phyloP scores from a whole-genome alignment of 179 eudicot genomes.

The Carnegiea gigantea region DNA sequence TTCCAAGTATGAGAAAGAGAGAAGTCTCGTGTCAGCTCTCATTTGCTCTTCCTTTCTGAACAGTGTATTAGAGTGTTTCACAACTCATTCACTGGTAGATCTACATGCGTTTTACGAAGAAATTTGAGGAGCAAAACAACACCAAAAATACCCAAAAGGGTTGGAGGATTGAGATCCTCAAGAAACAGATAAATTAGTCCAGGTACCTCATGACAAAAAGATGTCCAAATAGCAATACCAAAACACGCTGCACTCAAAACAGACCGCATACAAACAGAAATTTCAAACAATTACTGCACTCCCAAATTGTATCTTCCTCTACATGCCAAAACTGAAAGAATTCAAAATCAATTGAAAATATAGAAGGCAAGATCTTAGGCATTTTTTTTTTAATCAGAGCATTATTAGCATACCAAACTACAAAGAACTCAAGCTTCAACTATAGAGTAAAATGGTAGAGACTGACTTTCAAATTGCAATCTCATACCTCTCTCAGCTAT shows the following conservation, averaged over 20 bases:
- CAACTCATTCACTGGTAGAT: not conserved
- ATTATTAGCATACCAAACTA: constrained; percentile 49
- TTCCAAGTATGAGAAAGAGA: no score
- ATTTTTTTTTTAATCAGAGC: constrained; percentile 25
- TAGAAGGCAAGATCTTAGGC: constrained; percentile 29
- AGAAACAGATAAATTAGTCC: not conserved
- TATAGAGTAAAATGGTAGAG: constrained; percentile 28
- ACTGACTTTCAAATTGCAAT: constrained; percentile 39
- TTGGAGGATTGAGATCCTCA: not conserved
- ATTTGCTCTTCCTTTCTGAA: no score
- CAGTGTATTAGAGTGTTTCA: no score
- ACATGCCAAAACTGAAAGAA: constrained; percentile 33
- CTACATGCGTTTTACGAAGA: not conserved
- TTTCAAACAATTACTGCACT: constrained; percentile 26
- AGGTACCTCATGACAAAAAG: not conserved
- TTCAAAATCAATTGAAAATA: constrained; percentile 22
- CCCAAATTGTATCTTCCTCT: constrained; percentile 40
- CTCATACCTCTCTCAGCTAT: constrained; percentile 34
- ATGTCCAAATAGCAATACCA: constrained; percentile 3
- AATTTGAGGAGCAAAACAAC: not conserved
- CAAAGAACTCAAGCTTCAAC: constrained; percentile 45
- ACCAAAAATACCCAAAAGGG: not conserved
- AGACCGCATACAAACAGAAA: constrained; percentile 20
- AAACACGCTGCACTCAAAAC: constrained; percentile 21
- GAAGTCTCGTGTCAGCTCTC: no score